Evolutionary conservation across 2,329 filamentous ascomycete species (phyloP).

Genomic region (Hortaea sp.): DNA sequence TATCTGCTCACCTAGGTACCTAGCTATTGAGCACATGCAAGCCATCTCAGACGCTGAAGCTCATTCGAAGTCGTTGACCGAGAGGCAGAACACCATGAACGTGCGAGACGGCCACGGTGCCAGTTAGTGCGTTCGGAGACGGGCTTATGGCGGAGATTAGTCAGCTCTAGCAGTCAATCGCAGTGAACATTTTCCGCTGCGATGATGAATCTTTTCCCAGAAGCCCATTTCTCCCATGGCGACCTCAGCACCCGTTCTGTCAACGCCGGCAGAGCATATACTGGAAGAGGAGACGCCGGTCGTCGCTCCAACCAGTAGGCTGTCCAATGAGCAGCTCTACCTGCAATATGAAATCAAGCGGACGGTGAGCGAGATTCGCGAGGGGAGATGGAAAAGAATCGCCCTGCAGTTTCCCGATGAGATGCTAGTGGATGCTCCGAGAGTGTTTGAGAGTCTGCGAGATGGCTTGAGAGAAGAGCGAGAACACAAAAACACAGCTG

Average conservation of each 20-base stretch:
- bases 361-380: constrained; percentile 66
- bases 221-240: not conserved
- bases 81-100: no score
- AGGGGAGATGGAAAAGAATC: constrained; percentile 61
- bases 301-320: constrained; percentile 19
- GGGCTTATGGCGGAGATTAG: no score
- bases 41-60: no score
- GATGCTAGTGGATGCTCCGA: constrained; percentile 78
- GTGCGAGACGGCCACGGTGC: no score
- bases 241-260: constrained; percentile 45
- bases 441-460: constrained; percentile 60
- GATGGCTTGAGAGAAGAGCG: constrained; percentile 32
- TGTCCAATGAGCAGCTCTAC: constrained; percentile 59
- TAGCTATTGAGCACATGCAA: no score
- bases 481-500: not conserved
- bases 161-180: no score
- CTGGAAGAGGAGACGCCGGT: constrained; percentile 44
- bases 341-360: constrained; percentile 76
- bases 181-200: no score
- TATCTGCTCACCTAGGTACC: no score
- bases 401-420: constrained; percentile 93
- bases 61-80: no score
- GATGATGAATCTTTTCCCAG: no score
- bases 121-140: no score
- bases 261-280: constrained; percentile 52